Percentiles rank a stretch among this genome's conserved stretches.
phyloP scores from a whole-genome alignment of 2,329 filamentous ascomycete species.

The Bipolaris oryzae region DNA sequence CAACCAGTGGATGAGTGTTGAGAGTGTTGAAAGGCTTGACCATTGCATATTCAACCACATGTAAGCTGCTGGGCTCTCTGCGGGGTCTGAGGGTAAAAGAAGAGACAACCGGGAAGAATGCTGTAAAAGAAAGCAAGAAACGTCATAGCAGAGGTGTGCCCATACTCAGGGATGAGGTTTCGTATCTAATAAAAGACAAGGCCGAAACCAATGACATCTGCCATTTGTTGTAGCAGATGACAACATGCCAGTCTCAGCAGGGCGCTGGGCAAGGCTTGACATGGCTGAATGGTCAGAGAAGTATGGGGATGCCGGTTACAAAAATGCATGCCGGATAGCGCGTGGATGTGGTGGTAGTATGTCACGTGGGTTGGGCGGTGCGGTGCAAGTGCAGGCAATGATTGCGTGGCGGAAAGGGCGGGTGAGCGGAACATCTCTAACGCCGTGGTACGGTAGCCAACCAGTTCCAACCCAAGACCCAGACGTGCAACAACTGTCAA shows the following conservation, averaged over 20 bases:
- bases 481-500: slow-evolving; percentile 7
- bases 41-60: neutral
- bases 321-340: neutral
- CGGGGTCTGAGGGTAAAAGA: neutral
- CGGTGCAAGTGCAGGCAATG: neutral
- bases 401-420: neutral
- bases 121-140: neutral
- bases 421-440: slow-evolving; percentile 6
- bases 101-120: neutral
- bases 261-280: neutral
- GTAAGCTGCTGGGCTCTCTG: neutral
- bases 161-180: neutral
- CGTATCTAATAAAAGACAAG: neutral
- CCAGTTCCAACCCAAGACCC: neutral
- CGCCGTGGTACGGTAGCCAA: neutral
- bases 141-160: neutral
- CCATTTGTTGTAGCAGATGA: neutral
- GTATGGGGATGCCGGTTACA: neutral
- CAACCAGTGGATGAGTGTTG: neutral
- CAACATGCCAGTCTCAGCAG: neutral
- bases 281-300: neutral
- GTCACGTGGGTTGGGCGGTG: neutral
- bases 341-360: neutral
- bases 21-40: neutral
- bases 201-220: neutral